Conservation (phyloP, 2,329 filamentous ascomycete genomes). For the Curvularia sp. region DNA sequence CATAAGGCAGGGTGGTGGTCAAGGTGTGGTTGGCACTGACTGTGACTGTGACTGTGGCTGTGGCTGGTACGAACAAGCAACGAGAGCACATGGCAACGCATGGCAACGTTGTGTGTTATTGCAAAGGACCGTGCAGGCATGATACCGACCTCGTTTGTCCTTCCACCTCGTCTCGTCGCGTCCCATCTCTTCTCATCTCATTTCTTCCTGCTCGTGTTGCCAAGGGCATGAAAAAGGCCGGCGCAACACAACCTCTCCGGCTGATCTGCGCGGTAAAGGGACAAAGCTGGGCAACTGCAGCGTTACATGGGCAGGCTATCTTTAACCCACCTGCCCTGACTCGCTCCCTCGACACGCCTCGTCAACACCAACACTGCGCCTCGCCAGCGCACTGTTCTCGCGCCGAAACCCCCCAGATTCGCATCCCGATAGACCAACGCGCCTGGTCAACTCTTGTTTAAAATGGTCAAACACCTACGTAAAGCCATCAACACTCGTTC, state of each 20-base stretch:
- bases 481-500: conserved; percentile 2
- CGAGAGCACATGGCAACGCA: not conserved
- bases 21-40: no score
- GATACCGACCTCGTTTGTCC: not conserved
- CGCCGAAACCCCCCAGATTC: conserved; percentile 7
- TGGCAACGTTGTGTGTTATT: not conserved
- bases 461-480: conserved; percentile 10
- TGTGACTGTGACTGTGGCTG: no score
- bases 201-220: not conserved
- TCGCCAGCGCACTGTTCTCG: conserved; percentile 1
- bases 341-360: conserved; percentile 11
- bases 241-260: not conserved
- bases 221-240: not conserved
- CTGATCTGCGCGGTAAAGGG: not conserved
- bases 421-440: conserved; percentile 6
- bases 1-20: not conserved
- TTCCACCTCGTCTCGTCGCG: not conserved
- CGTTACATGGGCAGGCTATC: conserved; percentile 7
- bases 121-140: not conserved
- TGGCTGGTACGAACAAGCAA: not conserved
- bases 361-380: conserved; percentile 10
- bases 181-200: not conserved
- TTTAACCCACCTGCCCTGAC: conserved; percentile 4
- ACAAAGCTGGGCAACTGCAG: conserved; percentile 3
- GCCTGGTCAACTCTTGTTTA: conserved; percentile 9